Conservation (phyloP, 768 basidiomycete genomes). For the Tulasnella sp. region DNA sequence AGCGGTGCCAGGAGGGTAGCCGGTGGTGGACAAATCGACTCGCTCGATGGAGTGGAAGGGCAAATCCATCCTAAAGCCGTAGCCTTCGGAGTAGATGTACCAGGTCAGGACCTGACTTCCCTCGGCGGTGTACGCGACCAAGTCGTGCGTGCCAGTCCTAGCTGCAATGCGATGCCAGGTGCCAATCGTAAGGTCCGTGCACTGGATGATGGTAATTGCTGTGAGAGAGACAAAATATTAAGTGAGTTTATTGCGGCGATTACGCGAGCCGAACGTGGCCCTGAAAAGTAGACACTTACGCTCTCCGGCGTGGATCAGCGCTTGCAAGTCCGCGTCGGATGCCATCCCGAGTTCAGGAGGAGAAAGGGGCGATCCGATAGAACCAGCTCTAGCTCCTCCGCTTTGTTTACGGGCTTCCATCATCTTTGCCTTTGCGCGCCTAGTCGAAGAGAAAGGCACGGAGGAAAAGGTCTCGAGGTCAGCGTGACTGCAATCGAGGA, state of each 20-base stretch:
- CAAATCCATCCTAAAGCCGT: conserved; percentile 78
- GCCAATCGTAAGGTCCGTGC: conserved; percentile 62
- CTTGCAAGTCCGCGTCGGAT: conserved; percentile 48
- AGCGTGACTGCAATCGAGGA: not conserved
- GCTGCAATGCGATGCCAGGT: conserved; percentile 66
- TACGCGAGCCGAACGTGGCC: not conserved
- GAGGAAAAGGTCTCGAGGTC: not conserved
- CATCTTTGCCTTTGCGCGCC: conserved; percentile 73
- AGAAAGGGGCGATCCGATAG: conserved; percentile 30
- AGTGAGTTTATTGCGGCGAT: not conserved
- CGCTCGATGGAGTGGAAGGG: conserved; percentile 37
- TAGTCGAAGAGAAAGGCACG: conserved; percentile 22
- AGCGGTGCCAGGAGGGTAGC: conserved; percentile 31
- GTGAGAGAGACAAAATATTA: not conserved
- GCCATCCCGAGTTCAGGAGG: conserved; percentile 42
- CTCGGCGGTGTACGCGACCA: conserved; percentile 68
- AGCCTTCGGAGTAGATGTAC: conserved; percentile 64
- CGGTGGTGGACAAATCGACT: conserved; percentile 30
- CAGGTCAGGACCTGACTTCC: conserved; percentile 54
- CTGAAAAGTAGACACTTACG: conserved; percentile 36
- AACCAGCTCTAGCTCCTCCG: conserved; percentile 4
- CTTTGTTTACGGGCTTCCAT: conserved; percentile 29
- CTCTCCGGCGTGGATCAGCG: conserved; percentile 63
- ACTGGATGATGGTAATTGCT: conserved; percentile 70
- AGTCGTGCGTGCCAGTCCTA: conserved; percentile 41